Evolutionary conservation across 2,329 filamentous ascomycete genomes (phyloP), one percentile per base, ranked within the genome.

Genomic region (Aspergillus sp.): DNA sequence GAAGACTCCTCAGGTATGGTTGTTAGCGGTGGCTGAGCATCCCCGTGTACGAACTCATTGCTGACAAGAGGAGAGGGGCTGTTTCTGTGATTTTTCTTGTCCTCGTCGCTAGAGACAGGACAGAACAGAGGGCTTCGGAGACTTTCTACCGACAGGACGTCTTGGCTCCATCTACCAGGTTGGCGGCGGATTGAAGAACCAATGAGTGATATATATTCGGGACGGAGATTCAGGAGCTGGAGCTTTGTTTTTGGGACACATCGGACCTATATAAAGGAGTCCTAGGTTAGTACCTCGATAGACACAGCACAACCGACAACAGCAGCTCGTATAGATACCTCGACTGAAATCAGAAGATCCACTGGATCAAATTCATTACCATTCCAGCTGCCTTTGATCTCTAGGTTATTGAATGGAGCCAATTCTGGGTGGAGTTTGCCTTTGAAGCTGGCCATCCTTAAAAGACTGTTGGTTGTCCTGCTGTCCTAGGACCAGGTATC

Each of bases 301-400:
- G 19, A 19, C 19, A 19, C 19, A 36, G 28, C 26, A 43, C 9
- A 29, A 39, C 32, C 8, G 9, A 41, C 27, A 33, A 46, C n/a
- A 36, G 4, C n/a, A 36, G 5, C 19, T 19, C 2, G 19, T 19
- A 19, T 2, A 7, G 47, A 50, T 59, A 67, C 65, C 49, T 67
- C 62, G 6, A 68, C 41, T 1, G 54, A 51, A 3, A 66, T 52
- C 12, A 46, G 55, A 36, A 65, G 41, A 26, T 55, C 48, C 12
- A 63, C 57, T 29, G 57, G 51, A 29, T 58, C 52, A 6, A 42
- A 44, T 3, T 47, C 44, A 29, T 57, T 50, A 3, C 63, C 65
- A 43, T 52, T 54, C 65, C 65, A 68, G 9, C 56, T 56, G 9
- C 61, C 60, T 32, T 50, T 56, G 26, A 68, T 38, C 35, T 66